Base-by-base conservation (phyloP, 164 flowering plant genomes). In the Saururus chinensis region DNA sequence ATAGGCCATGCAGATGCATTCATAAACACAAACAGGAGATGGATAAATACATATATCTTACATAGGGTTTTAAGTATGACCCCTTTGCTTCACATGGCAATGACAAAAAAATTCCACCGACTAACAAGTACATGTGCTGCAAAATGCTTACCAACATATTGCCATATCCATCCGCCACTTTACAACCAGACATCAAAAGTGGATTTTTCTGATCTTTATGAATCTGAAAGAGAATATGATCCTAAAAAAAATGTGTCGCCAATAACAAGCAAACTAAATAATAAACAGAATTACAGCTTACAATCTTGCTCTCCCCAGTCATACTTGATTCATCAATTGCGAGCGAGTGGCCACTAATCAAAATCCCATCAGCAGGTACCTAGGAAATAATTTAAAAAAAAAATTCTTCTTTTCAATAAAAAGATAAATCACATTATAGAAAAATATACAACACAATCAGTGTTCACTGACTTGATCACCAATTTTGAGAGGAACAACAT, bases 251-350 rank as follows among this genome's bases (percentile, higher is more conserved):
- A 61, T 26, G 21, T 30, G 37, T 30, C 37, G 51, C 8, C 37
- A 20, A 55, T 42, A 35, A 51, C 26, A 64, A 4, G 4, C 19
- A 37, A 0, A 40, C 49, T 8, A 26, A 37, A 60, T 22, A 58
- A 59, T 0, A 59, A 51, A 30, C 37, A 40, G 63, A 24, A 45
- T 45, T 45, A 9, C 49, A 45, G 49, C 85, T 71, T 71, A 95
- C 99, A 69, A 88, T 88, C 69, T 91, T 89, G 83, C 95, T 87
- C 79, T 95, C 97, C 62, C 99, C 99, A 24, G 99, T 95, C 99
- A 95, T 95, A 74, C 99, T 91, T 60, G 99, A 95, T 75, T 95
- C 99, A 75, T 95, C 99, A 66, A 95, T 71, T 11, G 97, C 80
- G 63, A 95, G 88, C 23, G 97, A 91, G 66, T 95, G 96, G 21